These are phyloP conservation scores for Acacia melanoxylon DNA, from an alignment of 306 rosid species.

Conservation along the genomic window DNA sequence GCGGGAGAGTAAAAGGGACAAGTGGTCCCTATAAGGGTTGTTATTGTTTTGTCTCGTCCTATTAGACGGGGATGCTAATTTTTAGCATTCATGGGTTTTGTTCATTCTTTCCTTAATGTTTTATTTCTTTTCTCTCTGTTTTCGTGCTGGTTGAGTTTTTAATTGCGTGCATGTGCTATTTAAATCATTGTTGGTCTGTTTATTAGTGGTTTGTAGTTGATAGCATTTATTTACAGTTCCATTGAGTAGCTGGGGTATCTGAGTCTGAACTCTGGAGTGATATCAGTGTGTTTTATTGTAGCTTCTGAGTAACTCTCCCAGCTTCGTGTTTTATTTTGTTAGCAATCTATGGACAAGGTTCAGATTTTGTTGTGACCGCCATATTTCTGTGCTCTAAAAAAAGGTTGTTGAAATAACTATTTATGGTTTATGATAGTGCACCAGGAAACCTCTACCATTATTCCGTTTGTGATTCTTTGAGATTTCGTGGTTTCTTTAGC, in stretches of 20 bases:
- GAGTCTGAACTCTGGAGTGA: not conserved
- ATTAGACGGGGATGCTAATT: conserved; percentile 16
- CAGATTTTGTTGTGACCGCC: not conserved
- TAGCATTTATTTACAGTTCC: not conserved
- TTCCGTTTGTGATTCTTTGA: not conserved
- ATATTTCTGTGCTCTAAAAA: not conserved
- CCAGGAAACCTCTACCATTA: not conserved
- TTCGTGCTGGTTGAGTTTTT: not conserved
- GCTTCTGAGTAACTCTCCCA: not conserved
- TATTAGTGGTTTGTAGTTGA: not conserved
- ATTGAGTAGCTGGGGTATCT: not conserved
- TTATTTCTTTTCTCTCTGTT: not conserved
- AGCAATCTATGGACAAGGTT: not conserved
- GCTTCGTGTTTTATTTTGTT: not conserved
- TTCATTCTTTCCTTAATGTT: not conserved
- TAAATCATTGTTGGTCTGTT: not conserved
- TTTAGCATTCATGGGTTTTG: not conserved
- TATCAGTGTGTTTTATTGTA: not conserved
- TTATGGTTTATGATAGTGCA: not conserved
- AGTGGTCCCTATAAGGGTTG: not conserved
- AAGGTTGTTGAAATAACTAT: not conserved
- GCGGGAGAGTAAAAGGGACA: conserved; percentile 4
- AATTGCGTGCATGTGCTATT: not conserved
- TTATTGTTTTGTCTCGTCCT: conserved; percentile 35
- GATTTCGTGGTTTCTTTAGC: too few species aligned